phyloP scores from a whole-genome alignment of 805 yeast species.

The Cyberlindnera galapagoensis region DNA sequence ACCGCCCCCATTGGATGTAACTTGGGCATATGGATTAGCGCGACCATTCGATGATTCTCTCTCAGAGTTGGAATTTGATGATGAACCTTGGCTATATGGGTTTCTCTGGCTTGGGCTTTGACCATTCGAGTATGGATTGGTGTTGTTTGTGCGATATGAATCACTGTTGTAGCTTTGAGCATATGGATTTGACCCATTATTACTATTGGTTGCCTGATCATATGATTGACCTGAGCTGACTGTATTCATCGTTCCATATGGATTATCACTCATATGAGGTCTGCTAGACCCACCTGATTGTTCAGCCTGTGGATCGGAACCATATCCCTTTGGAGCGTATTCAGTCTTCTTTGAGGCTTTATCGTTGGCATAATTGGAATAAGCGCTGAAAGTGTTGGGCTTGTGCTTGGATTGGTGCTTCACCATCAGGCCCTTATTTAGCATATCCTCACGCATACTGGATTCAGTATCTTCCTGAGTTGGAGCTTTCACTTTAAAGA shows the following conservation, averaged over 20 bases:
- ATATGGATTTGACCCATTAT: too few relatives aligned
- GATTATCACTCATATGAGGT: constrained; percentile 6
- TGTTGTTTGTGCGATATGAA: not conserved
- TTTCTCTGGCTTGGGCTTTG: constrained; percentile 2
- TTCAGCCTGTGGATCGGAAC: constrained; percentile 21
- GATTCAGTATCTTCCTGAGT: constrained; percentile 37
- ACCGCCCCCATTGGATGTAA: not conserved
- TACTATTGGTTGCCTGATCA: too few relatives aligned
- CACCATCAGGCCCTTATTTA: constrained; percentile 36
- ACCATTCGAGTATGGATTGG: not conserved
- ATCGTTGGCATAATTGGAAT: constrained; percentile 39
- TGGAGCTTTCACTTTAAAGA: constrained; percentile 40
- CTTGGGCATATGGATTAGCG: not conserved
- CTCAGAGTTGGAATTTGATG: constrained; percentile 5
- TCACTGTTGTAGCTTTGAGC: too few relatives aligned
- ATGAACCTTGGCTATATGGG: constrained; percentile 5
- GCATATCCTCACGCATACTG: constrained; percentile 34
- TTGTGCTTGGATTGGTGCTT: constrained; percentile 27
- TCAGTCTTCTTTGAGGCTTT: constrained; percentile 26
- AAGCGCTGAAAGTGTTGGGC: constrained; percentile 41
- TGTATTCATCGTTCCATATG: constrained; percentile 9
- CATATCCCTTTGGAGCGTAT: constrained; percentile 36
- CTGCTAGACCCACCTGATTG: constrained; percentile 5
- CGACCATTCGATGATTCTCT: not conserved
- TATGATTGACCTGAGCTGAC: constrained; percentile 6